Conservation (phyloP, 768 basidiomycete genomes). For the Candolleomyces eurysporus region DNA sequence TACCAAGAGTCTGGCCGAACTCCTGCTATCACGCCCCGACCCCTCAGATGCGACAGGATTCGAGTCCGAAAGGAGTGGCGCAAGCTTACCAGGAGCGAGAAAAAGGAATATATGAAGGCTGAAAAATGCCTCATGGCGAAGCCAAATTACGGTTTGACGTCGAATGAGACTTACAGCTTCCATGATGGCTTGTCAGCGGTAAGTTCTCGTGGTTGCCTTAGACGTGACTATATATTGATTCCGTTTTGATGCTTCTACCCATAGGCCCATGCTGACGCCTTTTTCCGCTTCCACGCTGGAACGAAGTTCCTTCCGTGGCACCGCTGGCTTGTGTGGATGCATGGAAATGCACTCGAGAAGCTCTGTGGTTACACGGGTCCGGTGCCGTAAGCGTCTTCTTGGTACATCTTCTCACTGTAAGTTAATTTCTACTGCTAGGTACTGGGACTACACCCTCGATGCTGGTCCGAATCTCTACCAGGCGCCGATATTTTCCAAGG, state of each 20-base stretch:
- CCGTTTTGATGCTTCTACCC: neutral
- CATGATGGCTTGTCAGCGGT: slow-evolving; percentile 6
- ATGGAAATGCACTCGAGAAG: slow-evolving; percentile 7
- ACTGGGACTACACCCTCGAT: slow-evolving; percentile 12
- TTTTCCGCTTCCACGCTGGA: slow-evolving; percentile 2
- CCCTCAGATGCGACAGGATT: slow-evolving; percentile 4
- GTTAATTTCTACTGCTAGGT: neutral
- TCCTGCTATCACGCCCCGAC: neutral
- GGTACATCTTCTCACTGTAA: too few relatives aligned
- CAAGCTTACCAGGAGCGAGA: slow-evolving; percentile 1
- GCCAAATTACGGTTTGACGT: neutral
- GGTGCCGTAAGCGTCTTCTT: slow-evolving; percentile 1
- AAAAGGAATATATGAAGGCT: slow-evolving; percentile 8
- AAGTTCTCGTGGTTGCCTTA: neutral
- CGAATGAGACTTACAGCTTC: neutral
- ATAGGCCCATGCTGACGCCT: slow-evolving; percentile 7
- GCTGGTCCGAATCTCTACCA: slow-evolving; percentile 5
- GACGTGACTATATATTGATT: neutral
- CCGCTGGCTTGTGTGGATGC: slow-evolving; percentile 9
- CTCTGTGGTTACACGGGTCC: slow-evolving; percentile 8
- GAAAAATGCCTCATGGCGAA: slow-evolving; percentile 6
- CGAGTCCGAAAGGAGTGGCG: slow-evolving; percentile 10
- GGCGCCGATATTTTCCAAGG: slow-evolving; percentile 6
- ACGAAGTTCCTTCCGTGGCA: slow-evolving; percentile 9
- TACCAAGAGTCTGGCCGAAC: neutral